These are phyloP conservation scores for Lanmaoa rubissima DNA, from an alignment of 768 basidiomycete genomes.

Conservation along the genomic window DNA sequence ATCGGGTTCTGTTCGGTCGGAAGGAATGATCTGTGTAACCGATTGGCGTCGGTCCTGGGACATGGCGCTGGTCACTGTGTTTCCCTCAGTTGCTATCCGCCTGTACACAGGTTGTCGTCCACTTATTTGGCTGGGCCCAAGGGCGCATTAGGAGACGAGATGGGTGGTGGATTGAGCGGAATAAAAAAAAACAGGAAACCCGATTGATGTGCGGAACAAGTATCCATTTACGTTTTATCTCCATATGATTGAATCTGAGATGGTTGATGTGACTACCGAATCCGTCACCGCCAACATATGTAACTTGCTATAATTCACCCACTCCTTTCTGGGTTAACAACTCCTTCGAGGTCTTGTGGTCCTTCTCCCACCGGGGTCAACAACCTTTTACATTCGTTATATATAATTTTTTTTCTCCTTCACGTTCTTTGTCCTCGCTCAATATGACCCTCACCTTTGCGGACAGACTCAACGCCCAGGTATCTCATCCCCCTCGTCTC, in stretches of 20 bases:
- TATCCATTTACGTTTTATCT: conserved; percentile 23
- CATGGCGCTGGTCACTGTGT: neutral
- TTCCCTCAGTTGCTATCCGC: neutral
- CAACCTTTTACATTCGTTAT: conserved; percentile 20
- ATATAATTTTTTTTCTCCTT: conserved; percentile 9
- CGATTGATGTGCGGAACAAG: conserved; percentile 11
- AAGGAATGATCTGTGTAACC: neutral
- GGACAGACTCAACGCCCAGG: conserved; percentile 43
- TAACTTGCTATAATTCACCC: conserved; percentile 3
- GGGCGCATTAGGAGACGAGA: neutral
- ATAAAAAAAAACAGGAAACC: conserved; percentile 2
- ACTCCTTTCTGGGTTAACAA: neutral
- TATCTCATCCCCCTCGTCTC: conserved; percentile 9
- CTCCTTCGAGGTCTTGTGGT: conserved; percentile 6
- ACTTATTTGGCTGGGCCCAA: neutral
- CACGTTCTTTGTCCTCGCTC: conserved; percentile 21
- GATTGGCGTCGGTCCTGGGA: no score
- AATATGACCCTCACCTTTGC: conserved; percentile 39
- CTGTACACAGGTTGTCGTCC: neutral
- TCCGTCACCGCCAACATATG: conserved; percentile 12
- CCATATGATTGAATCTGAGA: conserved; percentile 21
- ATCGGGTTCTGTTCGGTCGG: neutral
- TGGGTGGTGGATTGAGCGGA: neutral
- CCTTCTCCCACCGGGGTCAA: neutral
- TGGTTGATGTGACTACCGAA: conserved; percentile 13